Evolutionary conservation across 495 filamentous ascomycete species (phyloP).

Genomic region (Pyronema domesticum): DNA sequence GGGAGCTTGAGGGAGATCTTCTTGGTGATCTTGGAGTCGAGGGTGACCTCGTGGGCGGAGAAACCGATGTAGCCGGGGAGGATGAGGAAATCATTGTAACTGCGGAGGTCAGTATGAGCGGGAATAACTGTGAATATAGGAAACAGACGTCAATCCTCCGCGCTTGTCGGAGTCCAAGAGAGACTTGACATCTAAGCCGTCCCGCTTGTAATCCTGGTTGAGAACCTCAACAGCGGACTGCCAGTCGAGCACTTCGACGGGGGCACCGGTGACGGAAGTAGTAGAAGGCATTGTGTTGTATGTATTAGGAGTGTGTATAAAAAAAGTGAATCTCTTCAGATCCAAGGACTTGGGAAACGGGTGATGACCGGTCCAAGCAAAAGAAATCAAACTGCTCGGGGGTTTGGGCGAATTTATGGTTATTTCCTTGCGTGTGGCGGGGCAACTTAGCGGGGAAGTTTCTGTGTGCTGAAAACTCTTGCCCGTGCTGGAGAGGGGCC

Average conservation of each 20-base stretch:
- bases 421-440: too few species aligned
- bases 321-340: slow-evolving; percentile 3
- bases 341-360: slow-evolving; percentile 21
- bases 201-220: slow-evolving; percentile 50
- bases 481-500: too few species aligned
- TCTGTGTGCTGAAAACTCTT: neutral
- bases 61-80: slow-evolving; percentile 52
- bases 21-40: slow-evolving; percentile 86
- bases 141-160: slow-evolving; percentile 71
- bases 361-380: slow-evolving; percentile 24
- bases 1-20: slow-evolving; percentile 85
- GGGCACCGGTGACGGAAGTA: slow-evolving; percentile 25
- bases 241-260: slow-evolving; percentile 31
- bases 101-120: slow-evolving; percentile 1
- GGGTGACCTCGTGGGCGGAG: slow-evolving; percentile 69
- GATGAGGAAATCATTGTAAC: slow-evolving; percentile 45
- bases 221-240: slow-evolving; percentile 61
- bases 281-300: slow-evolving; percentile 11
- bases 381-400: slow-evolving; percentile 8
- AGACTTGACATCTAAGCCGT: slow-evolving; percentile 70
- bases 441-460: too few species aligned
- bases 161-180: slow-evolving; percentile 72
- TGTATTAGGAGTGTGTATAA: neutral
- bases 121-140: slow-evolving; percentile 36
- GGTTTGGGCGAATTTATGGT: neutral